These are phyloP conservation scores for Chondrostereum purpureum DNA, from an alignment of 1,284 basidiomycete species.

Conservation along the genomic window DNA sequence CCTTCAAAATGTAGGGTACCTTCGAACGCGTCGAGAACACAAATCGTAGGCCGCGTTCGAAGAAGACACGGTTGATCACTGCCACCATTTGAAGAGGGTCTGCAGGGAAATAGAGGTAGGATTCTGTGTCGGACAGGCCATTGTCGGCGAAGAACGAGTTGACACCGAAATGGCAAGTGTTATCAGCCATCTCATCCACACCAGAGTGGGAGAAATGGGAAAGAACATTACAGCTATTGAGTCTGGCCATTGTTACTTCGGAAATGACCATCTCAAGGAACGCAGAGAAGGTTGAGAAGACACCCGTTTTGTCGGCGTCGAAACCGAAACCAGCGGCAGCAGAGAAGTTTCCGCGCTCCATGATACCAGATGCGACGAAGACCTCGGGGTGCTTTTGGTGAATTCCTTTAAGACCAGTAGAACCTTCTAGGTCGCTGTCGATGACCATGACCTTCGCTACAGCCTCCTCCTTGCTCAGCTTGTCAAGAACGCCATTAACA, in stretches of 20 bases:
- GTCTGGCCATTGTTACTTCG: conserved; percentile 83
- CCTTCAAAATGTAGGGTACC: conserved; percentile 78
- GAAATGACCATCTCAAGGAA: conserved; percentile 86
- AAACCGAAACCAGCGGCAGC: conserved; percentile 85
- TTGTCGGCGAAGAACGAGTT: conserved; percentile 86
- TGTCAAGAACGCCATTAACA: conserved; percentile 70
- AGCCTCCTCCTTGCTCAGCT: conserved; percentile 67
- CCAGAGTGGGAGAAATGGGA: conserved; percentile 79
- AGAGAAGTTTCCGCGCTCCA: conserved; percentile 78
- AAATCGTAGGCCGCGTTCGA: conserved; percentile 73
- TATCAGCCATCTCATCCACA: conserved; percentile 77
- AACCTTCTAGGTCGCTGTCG: conserved; percentile 84
- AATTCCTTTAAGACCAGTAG: conserved; percentile 78
- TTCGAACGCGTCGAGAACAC: conserved; percentile 84
- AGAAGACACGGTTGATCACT: conserved; percentile 71
- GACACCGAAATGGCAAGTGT: conserved; percentile 79
- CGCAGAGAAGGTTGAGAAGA: conserved; percentile 83
- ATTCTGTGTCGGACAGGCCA: conserved; percentile 70
- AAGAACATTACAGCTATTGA: conserved; percentile 81
- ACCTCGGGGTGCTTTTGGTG: conserved; percentile 85
- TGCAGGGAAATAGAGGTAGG: conserved; percentile 81
- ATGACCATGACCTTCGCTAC: conserved; percentile 80
- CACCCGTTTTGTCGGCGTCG: conserved; percentile 65
- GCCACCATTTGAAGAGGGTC: conserved; percentile 77
- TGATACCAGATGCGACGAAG: conserved; percentile 77